Conservation (phyloP, 352 stramenopile genomes). For the Phytopythium kandeliae region DNA sequence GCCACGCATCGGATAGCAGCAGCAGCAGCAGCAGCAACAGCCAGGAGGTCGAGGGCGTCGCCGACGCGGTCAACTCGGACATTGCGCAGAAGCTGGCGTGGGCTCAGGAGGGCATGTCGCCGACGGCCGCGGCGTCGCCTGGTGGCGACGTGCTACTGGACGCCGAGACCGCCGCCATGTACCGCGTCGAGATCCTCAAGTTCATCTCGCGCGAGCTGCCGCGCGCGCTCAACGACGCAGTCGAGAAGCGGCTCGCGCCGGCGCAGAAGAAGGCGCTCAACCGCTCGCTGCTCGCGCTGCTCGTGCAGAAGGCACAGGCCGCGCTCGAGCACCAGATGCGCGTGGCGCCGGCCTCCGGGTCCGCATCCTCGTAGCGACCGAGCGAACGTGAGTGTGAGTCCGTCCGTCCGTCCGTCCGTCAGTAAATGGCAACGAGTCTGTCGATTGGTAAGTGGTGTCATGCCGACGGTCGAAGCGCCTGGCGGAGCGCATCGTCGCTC, state of each 20-base stretch:
- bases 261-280: conserved; percentile 58
- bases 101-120: conserved; percentile 36
- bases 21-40: conserved; percentile 3
- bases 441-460: not conserved
- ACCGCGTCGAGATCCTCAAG: conserved; percentile 82
- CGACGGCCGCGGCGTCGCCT: conserved; percentile 8
- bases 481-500: conserved; percentile 39
- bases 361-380: not conserved
- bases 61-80: conserved; percentile 45
- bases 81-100: conserved; percentile 57
- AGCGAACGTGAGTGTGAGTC: not conserved
- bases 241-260: conserved; percentile 55
- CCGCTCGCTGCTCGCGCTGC: conserved; percentile 59
- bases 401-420: too few relatives aligned
- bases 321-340: conserved; percentile 71
- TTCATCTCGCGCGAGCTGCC: conserved; percentile 75
- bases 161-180: conserved; percentile 71
- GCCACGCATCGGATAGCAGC: conserved; percentile 1
- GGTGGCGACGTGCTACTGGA: conserved; percentile 28
- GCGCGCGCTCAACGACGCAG: conserved; percentile 61
- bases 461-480: conserved; percentile 15
- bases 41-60: conserved; percentile 34
- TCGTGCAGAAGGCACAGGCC: conserved; percentile 75
- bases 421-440: not conserved
- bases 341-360: conserved; percentile 26